Base-by-base conservation (phyloP, 2,329 filamentous ascomycete genomes). In the Phialophora chinensis region DNA sequence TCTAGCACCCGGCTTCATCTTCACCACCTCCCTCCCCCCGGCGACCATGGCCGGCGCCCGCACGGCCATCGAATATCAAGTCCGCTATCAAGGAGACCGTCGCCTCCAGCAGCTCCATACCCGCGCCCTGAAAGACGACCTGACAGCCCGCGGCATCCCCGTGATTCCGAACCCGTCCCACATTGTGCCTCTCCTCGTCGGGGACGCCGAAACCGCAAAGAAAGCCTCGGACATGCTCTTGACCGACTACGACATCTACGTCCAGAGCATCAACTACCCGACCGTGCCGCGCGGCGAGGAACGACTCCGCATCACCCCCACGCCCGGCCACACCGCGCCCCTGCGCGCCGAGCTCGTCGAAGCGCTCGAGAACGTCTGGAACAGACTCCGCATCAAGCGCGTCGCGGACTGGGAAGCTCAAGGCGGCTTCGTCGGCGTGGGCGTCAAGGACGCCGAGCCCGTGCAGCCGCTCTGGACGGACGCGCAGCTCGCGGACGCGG, bases 281-380 rank as follows among this genome's bases (percentile, higher is more conserved):
- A 99, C 95, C 60, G 95, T 99, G 2, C 95, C 95, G 2, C 92
- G 96, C 6, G 95, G 95, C n/a, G 93, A 99, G 83, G 95, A 99
- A 80, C 90, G 95, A 66, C 89, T 99, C 64, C 91, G 95, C 72
- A 92, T 99, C 78, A 99, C 95, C 1, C 95, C 95, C 0, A 99
- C 95, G 0, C 95, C 95, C 0, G 95, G 95, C 52, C 95, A 99
- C 78, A 88, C 87, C 63, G 90, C 90, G 80, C 87, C 91, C 73
- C 92, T 91, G 81, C 92, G 93, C 69, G 90, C 96, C 71, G 88
- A 96, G 74, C 88, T 99, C 4, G 89, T 97, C 31, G 80, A 88
- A 66, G 93, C 94, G 4, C 82, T 99, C 38, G 91, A 97, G 73
- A 86, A 87, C 73, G 94, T 99, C 66, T 99, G 94, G 93, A 87